Evolutionary conservation across 2,329 filamentous ascomycete species (phyloP).

Genomic region (Aspergillus quadricinctus): DNA sequence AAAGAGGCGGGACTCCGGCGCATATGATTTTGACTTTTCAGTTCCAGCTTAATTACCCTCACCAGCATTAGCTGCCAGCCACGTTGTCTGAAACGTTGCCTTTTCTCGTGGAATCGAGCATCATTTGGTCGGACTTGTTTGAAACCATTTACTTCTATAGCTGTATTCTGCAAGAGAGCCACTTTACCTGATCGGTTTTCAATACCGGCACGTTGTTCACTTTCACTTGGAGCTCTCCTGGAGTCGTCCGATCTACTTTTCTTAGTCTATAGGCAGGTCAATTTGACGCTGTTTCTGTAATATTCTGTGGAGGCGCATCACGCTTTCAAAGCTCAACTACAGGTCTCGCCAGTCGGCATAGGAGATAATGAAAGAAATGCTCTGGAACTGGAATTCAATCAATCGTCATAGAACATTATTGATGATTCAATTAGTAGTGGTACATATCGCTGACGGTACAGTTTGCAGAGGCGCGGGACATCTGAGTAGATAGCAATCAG

Average conservation of each 20-base stretch:
- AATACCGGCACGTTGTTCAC: background rate
- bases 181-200: background rate
- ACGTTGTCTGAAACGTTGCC: background rate
- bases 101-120: background rate
- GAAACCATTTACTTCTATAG: background rate
- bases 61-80: background rate
- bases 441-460: background rate
- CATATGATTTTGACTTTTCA: constrained; percentile 8
- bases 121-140: background rate
- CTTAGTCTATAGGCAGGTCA: background rate
- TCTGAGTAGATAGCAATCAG: background rate
- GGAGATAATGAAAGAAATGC: background rate
- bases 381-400: background rate
- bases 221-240: background rate
- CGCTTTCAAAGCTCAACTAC: background rate
- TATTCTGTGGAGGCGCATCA: background rate
- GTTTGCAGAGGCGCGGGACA: background rate
- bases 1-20: constrained; percentile 14
- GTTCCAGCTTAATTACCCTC: constrained; percentile 2
- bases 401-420: background rate
- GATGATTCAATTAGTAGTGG: background rate
- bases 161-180: background rate
- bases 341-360: background rate
- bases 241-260: background rate
- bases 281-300: background rate